Percentiles rank a stretch among this genome's conserved stretches.
phyloP scores from a whole-genome alignment of 2,329 filamentous ascomycete species.

The Diaporthe caulivora region DNA sequence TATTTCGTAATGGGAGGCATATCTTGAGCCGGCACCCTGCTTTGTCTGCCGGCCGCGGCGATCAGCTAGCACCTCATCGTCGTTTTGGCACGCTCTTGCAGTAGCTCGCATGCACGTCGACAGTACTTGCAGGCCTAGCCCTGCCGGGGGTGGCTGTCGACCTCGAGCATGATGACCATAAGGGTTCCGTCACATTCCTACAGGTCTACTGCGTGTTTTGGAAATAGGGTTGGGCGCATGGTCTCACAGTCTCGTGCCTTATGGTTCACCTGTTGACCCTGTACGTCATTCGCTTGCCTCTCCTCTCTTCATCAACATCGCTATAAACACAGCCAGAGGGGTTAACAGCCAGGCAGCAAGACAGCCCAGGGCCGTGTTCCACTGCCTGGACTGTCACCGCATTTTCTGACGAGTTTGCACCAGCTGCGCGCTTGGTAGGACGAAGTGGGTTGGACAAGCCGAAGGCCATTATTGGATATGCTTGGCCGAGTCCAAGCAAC shows the following conservation, averaged over 20 bases:
- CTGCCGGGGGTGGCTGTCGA: slow-evolving; percentile 18
- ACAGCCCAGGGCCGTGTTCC: not conserved
- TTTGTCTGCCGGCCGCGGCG: not conserved
- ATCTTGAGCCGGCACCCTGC: not conserved
- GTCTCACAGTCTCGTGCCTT: slow-evolving; percentile 33
- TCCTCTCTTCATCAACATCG: not conserved
- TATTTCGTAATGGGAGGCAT: not conserved
- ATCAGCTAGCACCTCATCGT: slow-evolving; percentile 9
- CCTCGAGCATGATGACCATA: not conserved
- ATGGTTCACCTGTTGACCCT: not conserved
- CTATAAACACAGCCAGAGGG: not conserved
- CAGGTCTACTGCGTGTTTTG: not conserved
- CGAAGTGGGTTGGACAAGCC: not conserved
- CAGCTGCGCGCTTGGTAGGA: slow-evolving; percentile 5
- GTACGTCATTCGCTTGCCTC: slow-evolving; percentile 9
- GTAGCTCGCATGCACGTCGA: slow-evolving; percentile 31
- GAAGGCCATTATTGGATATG: not conserved
- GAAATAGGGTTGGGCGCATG: slow-evolving; percentile 33
- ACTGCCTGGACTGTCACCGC: slow-evolving; percentile 16
- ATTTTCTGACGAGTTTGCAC: slow-evolving; percentile 14
- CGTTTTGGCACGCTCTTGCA: slow-evolving; percentile 23
- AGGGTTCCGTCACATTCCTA: not conserved
- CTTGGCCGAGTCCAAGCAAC: not conserved
- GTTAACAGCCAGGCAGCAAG: not conserved
- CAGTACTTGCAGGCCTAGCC: slow-evolving; percentile 5